A percentile compares a stretch with the other conserved stretches of the same genome.
These are phyloP conservation scores for Sordariomycetes sp. DNA, from an alignment of 2,329 filamentous ascomycete genomes.

Conservation along the genomic window DNA sequence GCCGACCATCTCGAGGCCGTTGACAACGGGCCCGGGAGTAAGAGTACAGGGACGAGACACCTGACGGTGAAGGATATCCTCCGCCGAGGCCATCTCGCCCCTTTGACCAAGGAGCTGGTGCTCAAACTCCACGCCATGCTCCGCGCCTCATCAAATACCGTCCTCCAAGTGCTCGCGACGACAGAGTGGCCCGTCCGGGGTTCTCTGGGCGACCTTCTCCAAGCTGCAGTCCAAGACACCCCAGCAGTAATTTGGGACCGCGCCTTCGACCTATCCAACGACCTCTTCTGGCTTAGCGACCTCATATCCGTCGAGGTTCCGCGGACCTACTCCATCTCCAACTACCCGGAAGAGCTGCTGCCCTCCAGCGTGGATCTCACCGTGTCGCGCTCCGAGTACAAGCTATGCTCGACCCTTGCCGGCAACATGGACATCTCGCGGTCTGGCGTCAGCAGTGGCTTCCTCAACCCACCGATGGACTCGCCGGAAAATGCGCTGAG, in stretches of 20 bases:
- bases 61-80: slow-evolving; percentile 37
- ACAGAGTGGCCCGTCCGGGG: slow-evolving; percentile 40
- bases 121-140: slow-evolving; percentile 36
- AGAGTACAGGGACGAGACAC: slow-evolving; percentile 10
- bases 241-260: slow-evolving; percentile 37
- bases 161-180: slow-evolving; percentile 35
- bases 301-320: slow-evolving; percentile 37
- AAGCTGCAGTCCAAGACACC: slow-evolving; percentile 35
- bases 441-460: slow-evolving; percentile 39
- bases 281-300: slow-evolving; percentile 33
- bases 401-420: slow-evolving; percentile 30
- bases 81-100: slow-evolving; percentile 38
- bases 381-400: slow-evolving; percentile 38
- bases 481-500: slow-evolving; percentile 25
- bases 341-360: slow-evolving; percentile 35
- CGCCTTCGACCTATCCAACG: slow-evolving; percentile 30
- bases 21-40: slow-evolving; percentile 10
- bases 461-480: slow-evolving; percentile 36
- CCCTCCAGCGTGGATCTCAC: slow-evolving; percentile 40
- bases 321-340: slow-evolving; percentile 42
- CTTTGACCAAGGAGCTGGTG: slow-evolving; percentile 38
- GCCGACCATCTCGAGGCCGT: slow-evolving; percentile 32
- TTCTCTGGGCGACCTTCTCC: slow-evolving; percentile 37
- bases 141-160: slow-evolving; percentile 35
- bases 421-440: slow-evolving; percentile 19